Base-by-base conservation (phyloP, 805 yeast species). In the Babjeviella inositovora region DNA sequence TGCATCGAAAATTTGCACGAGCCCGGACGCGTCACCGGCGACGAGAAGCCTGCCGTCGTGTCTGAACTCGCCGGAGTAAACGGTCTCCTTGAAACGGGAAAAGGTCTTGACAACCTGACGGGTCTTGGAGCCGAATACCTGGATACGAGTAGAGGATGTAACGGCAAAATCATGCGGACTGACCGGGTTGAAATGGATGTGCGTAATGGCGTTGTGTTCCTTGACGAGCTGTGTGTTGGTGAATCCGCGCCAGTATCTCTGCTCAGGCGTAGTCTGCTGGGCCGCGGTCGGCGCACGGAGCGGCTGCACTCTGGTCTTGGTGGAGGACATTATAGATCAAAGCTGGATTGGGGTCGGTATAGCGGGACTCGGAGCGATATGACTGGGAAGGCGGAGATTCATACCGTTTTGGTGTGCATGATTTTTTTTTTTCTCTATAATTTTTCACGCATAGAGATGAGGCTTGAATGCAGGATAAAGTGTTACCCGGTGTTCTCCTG, bases 21-120 rank as follows among this genome's bases (percentile, higher is more conserved):
- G 45, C 11, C 98, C 98, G 3, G 90, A 70, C 8, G 93, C 94
- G 52, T 90, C 98, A 38, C 94, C 92, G 4, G 96, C 96, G 11
- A 77, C 92, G 14, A 90, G 47, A 21, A 90, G 61, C 42, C 81
- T 79, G 26, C 98, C 98, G 43, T 90, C 98, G 27, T 64, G 64
- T 39, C 97, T 64, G 47, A 73, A 87, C 44, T 84, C 93, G 21
- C 94, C 97, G 15, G 82, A 68, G 42, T 80, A 82, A 0, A 84
- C 98, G 0, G 85, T 72, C 38, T 87, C 97, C 42, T 80, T 84
- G 50, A 90, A 90, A 32, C 96, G 51, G 4, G 72, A 62, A 34
- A 84, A 79, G 0, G 94, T 84, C 50, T 81, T 81, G 18, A 70
- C 58, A 4, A 85, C 94, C 41, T 82, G 93, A 38, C 96, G 64